Percentiles rank a stretch among this genome's conserved stretches.
Evolutionary conservation across 805 yeast genomes (phyloP).

Genomic region (Naumovozyma baii): DNA sequence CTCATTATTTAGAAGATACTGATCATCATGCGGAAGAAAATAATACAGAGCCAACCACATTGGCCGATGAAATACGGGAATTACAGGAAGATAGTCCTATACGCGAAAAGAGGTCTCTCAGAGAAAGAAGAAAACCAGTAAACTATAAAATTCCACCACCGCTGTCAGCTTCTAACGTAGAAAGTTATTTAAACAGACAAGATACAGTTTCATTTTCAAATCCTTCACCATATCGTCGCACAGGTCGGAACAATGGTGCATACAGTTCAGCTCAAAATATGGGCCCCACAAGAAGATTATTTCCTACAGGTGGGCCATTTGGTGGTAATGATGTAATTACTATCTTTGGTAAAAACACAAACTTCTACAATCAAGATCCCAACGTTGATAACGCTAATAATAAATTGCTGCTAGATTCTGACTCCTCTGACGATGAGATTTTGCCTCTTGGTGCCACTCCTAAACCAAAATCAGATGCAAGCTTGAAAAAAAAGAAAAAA

Average conservation of each 20-base stretch:
- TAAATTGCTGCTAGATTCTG: conserved; percentile 38
- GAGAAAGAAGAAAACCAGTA: conserved; percentile 63
- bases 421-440: conserved; percentile 56
- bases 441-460: conserved; percentile 37
- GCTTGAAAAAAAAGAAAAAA: conserved; percentile 24
- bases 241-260: conserved; percentile 22
- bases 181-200: conserved; percentile 24
- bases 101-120: conserved; percentile 41
- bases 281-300: conserved; percentile 57
- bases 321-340: conserved; percentile 93
- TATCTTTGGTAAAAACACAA: conserved; percentile 61
- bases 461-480: conserved; percentile 28
- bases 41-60: conserved; percentile 25
- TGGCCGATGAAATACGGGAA: conserved; percentile 59
- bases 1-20: conserved; percentile 15
- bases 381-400: conserved; percentile 17
- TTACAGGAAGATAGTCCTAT: conserved; percentile 52
- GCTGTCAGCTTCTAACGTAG: conserved; percentile 33
- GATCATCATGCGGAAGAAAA: conserved; percentile 19
- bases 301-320: conserved; percentile 94
- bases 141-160: conserved; percentile 85
- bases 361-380: conserved; percentile 20
- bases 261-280: conserved; percentile 24
- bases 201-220: conserved; percentile 9
- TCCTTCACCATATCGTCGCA: conserved; percentile 28